Evolutionary conservation across 2,329 filamentous ascomycete genomes (phyloP).

Genomic region (Trichoderma sp.): DNA sequence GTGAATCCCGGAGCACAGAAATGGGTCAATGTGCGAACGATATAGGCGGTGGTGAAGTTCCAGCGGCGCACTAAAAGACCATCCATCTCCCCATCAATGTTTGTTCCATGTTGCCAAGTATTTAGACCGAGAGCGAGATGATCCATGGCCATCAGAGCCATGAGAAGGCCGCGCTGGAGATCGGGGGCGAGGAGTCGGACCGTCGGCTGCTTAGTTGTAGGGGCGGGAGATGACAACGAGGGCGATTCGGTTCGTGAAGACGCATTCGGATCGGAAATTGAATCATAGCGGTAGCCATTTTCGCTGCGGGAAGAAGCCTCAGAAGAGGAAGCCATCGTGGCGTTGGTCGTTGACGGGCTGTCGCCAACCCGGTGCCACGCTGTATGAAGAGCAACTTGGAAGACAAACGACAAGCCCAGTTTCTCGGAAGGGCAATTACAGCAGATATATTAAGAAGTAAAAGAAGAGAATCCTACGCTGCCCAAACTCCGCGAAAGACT

Average conservation of each 20-base stretch:
- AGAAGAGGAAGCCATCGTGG: neutral
- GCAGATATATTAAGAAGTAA: neutral
- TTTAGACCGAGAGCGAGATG: slow-evolving; percentile 41
- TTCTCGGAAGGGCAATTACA: neutral
- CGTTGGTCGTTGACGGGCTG: neutral
- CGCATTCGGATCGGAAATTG: neutral
- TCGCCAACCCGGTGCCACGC: neutral
- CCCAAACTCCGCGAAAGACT: slow-evolving; percentile 3
- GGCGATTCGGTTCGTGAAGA: neutral
- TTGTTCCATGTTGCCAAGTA: slow-evolving; percentile 43
- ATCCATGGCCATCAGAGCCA: slow-evolving; percentile 46
- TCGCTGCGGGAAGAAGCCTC: neutral
- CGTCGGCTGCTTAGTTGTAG: slow-evolving; percentile 8
- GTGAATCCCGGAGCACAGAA: slow-evolving; percentile 47
- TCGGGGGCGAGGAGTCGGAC: slow-evolving; percentile 43
- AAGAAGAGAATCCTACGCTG: neutral
- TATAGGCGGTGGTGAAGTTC: slow-evolving; percentile 39
- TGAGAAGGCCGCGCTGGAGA: slow-evolving; percentile 45
- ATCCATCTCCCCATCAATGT: slow-evolving; percentile 37
- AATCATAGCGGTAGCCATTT: slow-evolving; percentile 24
- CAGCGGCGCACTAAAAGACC: slow-evolving; percentile 35
- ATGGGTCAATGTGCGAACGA: slow-evolving; percentile 43
- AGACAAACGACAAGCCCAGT: neutral
- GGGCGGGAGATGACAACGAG: neutral
- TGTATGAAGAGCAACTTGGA: neutral